These are phyloP conservation scores for Sclerotinia sclerotiorum DNA, from an alignment of 2,329 filamentous ascomycete species.

Conservation along the genomic window DNA sequence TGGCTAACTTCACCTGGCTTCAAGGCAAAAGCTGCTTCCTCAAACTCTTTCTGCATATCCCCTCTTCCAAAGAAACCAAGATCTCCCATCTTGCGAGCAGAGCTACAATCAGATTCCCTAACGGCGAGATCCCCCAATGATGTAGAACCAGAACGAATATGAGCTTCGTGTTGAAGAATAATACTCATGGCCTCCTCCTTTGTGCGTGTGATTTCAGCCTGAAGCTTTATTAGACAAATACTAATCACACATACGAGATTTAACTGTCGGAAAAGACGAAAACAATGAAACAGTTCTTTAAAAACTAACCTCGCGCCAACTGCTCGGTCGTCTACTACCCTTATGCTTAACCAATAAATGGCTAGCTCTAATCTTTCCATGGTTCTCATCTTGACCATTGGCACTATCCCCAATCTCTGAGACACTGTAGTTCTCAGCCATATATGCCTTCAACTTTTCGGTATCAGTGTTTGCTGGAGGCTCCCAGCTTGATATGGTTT, in stretches of 20 bases:
- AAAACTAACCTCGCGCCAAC: constrained; percentile 73
- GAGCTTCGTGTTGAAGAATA: constrained; percentile 70
- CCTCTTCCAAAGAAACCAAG: constrained; percentile 91
- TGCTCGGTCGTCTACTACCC: constrained; percentile 82
- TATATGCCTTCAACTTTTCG: constrained; percentile 90
- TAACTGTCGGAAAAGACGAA: too few species aligned
- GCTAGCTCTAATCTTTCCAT: constrained; percentile 88
- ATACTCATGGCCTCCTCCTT: constrained; percentile 85
- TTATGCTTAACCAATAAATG: constrained; percentile 94
- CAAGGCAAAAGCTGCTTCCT: constrained; percentile 90
- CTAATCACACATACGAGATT: not conserved
- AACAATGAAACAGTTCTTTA: too few species aligned
- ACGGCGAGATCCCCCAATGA: constrained; percentile 80
- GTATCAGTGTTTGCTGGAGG: constrained; percentile 85
- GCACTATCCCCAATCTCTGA: constrained; percentile 45
- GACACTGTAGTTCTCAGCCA: constrained; percentile 81
- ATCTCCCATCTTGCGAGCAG: constrained; percentile 89
- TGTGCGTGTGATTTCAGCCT: constrained; percentile 78
- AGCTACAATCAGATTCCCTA: constrained; percentile 93
- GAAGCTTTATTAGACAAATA: constrained; percentile 24
- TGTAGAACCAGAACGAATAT: constrained; percentile 69
- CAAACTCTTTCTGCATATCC: constrained; percentile 99
- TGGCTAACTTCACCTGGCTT: constrained; percentile 82
- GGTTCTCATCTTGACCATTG: constrained; percentile 44
- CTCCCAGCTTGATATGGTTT: constrained; percentile 93